A percentile compares a stretch with the other conserved stretches of the same genome.
Conservation (phyloP, 2,329 filamentous ascomycete species). For the Pestalotiopsis sp. region DNA sequence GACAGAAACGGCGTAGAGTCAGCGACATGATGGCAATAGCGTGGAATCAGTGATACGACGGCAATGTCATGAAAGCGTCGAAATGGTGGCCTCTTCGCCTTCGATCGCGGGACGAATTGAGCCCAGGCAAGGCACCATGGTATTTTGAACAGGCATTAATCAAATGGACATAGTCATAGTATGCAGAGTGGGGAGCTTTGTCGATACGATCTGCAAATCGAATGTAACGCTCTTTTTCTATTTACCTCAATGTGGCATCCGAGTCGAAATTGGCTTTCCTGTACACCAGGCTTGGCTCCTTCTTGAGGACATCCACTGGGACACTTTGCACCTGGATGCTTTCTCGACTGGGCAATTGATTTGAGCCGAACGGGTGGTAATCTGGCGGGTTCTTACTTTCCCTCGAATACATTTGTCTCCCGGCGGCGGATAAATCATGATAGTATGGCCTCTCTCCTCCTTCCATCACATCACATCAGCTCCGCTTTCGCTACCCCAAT, state of each 20-base stretch:
- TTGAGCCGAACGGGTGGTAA: neutral
- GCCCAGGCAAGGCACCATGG: neutral
- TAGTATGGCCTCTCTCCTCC: slow-evolving; percentile 7
- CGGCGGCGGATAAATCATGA: neutral
- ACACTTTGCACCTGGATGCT: neutral
- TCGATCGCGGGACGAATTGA: too few relatives aligned
- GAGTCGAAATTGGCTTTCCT: neutral
- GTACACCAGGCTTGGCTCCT: neutral
- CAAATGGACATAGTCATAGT: neutral
- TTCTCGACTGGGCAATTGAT: slow-evolving; percentile 3
- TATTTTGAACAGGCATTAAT: neutral
- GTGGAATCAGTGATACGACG: too few relatives aligned
- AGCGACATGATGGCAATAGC: too few relatives aligned
- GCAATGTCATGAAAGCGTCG: too few relatives aligned
- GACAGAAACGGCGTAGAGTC: neutral
- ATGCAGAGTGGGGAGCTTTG: neutral
- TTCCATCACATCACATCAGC: neutral
- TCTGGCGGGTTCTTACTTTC: neutral
- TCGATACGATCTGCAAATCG: neutral
- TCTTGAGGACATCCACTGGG: neutral
- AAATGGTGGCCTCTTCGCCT: too few relatives aligned
- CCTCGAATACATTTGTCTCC: neutral
- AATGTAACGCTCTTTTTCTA: neutral
- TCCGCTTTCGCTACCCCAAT: slow-evolving; percentile 6
- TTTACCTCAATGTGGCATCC: neutral